These are phyloP conservation scores for Tetragonia tetragonoides DNA, from an alignment of 148 eudicot species.

Conservation along the genomic window DNA sequence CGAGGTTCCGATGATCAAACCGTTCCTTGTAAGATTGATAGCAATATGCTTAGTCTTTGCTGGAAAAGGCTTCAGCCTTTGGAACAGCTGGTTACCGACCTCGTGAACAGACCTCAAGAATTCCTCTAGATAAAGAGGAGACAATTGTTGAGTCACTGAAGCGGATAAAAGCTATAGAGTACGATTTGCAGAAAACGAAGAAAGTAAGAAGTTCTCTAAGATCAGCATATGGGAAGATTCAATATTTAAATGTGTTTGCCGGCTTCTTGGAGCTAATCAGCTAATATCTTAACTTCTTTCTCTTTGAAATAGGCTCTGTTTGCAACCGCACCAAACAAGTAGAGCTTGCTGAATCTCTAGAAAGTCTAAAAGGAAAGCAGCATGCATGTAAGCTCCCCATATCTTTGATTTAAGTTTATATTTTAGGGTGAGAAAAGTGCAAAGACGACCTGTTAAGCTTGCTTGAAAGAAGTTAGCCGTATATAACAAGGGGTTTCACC, in stretches of 20 bases:
- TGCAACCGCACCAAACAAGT: constrained; percentile 88
- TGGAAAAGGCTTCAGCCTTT: constrained; percentile 73
- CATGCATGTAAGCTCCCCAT: constrained; percentile 49
- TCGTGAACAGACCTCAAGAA: constrained; percentile 65
- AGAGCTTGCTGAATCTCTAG: constrained; percentile 87
- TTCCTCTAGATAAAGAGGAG: constrained; percentile 86
- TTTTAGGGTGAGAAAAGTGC: background rate
- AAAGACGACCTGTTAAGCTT: background rate
- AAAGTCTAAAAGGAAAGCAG: constrained; percentile 62
- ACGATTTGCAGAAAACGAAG: constrained; percentile 90
- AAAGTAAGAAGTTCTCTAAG: constrained; percentile 43
- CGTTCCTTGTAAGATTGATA: constrained; percentile 26
- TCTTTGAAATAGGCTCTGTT: constrained; percentile 49
- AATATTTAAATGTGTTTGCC: background rate
- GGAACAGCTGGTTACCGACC: constrained; percentile 66
- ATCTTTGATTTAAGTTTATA: background rate
- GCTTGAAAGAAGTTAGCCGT: background rate
- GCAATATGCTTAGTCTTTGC: constrained; percentile 61
- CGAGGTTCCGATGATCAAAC: constrained; percentile 34
- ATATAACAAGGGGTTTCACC: background rate
- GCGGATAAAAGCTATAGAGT: constrained; percentile 83
- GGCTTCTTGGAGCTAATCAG: background rate
- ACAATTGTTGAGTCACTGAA: constrained; percentile 68
- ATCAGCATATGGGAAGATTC: background rate
- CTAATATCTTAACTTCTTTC: background rate